Evolutionary conservation across 108 stramenopile species (phyloP).

Genomic region (Pseudonitzschia multistriata): DNA sequence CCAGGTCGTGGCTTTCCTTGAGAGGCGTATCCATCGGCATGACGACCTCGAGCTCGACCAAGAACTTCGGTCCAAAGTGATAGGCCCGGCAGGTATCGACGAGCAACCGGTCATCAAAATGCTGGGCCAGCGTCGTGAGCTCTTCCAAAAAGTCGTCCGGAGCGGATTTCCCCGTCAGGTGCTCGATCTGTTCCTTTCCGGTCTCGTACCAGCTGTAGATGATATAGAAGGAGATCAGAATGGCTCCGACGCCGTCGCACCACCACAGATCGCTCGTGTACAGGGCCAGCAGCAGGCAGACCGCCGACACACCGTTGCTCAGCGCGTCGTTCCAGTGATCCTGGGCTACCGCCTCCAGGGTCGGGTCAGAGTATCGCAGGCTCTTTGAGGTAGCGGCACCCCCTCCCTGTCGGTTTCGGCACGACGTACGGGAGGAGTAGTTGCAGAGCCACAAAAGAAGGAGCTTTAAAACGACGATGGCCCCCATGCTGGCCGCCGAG

Average conservation of each 20-base stretch:
- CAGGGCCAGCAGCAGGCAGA: slow-evolving; percentile 69
- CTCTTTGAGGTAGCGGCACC: slow-evolving; percentile 21
- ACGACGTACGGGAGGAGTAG: slow-evolving; percentile 19
- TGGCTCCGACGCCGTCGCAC: slow-evolving; percentile 90
- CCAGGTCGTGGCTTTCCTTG: slow-evolving; percentile 89
- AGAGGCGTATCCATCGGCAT: slow-evolving; percentile 77
- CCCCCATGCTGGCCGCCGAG: slow-evolving; percentile 63
- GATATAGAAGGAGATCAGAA: slow-evolving; percentile 88
- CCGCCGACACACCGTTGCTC: slow-evolving; percentile 82
- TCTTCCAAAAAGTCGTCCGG: slow-evolving; percentile 88
- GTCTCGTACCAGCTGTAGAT: slow-evolving; percentile 88
- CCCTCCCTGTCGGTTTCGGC: neutral
- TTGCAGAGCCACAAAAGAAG: slow-evolving; percentile 62
- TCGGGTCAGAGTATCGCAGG: slow-evolving; percentile 55
- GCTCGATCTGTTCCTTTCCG: slow-evolving; percentile 91
- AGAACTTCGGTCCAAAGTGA: slow-evolving; percentile 93
- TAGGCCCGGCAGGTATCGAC: slow-evolving; percentile 90
- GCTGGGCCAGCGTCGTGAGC: slow-evolving; percentile 64
- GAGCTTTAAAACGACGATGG: slow-evolving; percentile 82
- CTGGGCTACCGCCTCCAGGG: slow-evolving; percentile 82
- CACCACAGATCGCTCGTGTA: slow-evolving; percentile 62
- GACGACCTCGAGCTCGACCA: slow-evolving; percentile 94
- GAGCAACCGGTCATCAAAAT: slow-evolving; percentile 75
- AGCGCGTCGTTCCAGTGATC: slow-evolving; percentile 96
- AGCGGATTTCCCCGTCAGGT: slow-evolving; percentile 88